phyloP scores from a whole-genome alignment of 1,284 basidiomycete genomes.

The Afroboletus lepidellus region DNA sequence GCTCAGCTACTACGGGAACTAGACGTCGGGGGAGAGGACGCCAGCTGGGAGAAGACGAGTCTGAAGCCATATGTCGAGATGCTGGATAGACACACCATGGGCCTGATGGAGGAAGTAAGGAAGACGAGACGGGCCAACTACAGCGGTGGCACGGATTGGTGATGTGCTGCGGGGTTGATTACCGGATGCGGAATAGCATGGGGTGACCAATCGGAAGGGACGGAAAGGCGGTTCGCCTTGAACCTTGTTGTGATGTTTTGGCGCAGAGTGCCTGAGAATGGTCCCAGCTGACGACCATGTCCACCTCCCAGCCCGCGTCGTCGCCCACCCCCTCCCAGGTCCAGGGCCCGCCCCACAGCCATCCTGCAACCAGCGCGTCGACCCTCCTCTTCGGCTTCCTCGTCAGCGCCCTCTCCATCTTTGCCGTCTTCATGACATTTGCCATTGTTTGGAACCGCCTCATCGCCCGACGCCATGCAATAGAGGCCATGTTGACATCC shows the following conservation, averaged over 20 bases:
- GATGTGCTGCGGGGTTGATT: constrained; percentile 3
- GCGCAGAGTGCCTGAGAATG: constrained; percentile 13
- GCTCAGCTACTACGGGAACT: constrained; percentile 81
- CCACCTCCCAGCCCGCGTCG: constrained; percentile 10
- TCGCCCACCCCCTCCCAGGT: constrained; percentile 4
- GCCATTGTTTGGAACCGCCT: constrained; percentile 36
- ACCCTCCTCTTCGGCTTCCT: constrained; percentile 34
- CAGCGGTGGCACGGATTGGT: constrained; percentile 12
- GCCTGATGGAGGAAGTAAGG: constrained; percentile 61
- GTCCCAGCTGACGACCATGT: constrained; percentile 12
- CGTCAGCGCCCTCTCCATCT: constrained; percentile 29
- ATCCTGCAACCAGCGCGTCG: constrained; percentile 16
- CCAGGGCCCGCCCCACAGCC: not conserved
- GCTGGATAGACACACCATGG: constrained; percentile 72
- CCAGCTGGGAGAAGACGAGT: constrained; percentile 73
- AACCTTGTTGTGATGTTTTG: not conserved
- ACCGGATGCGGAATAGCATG: constrained; percentile 2
- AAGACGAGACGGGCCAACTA: constrained; percentile 45
- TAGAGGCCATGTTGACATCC: constrained; percentile 22
- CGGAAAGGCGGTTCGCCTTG: constrained; percentile 1
- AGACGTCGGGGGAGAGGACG: constrained; percentile 45
- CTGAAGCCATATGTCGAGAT: constrained; percentile 89
- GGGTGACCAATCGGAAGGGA: constrained; percentile 15
- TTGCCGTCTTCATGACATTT: constrained; percentile 31
- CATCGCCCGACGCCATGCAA: constrained; percentile 25